phyloP scores from a whole-genome alignment of 2,329 filamentous ascomycete species.

The Aspergillus viridinutans region DNA sequence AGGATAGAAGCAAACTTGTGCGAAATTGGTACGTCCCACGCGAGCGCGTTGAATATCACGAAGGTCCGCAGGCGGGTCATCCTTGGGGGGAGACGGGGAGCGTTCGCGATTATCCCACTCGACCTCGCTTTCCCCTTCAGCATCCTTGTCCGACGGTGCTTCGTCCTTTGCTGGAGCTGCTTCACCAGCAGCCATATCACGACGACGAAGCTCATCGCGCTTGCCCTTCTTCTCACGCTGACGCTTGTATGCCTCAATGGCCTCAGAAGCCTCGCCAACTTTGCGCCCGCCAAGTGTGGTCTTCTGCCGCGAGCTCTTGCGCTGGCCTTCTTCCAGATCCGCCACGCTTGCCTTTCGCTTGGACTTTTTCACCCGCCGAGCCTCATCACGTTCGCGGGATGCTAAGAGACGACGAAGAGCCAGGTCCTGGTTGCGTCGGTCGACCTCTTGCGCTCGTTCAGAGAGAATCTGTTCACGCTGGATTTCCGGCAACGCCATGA shows the following conservation, averaged over 20 bases:
- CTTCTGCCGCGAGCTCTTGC: conserved; percentile 69
- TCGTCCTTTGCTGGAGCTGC: conserved; percentile 62
- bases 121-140: conserved; percentile 71
- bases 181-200: conserved; percentile 42
- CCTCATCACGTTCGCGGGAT: conserved; percentile 60
- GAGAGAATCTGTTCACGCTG: conserved; percentile 87
- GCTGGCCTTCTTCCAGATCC: conserved; percentile 71
- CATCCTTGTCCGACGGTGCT: conserved; percentile 57
- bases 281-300: conserved; percentile 63
- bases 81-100: conserved; percentile 52
- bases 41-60: conserved; percentile 80
- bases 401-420: conserved; percentile 74
- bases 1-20: conserved; percentile 88
- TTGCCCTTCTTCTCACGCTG: conserved; percentile 57
- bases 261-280: conserved; percentile 63
- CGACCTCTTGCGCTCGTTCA: conserved; percentile 77
- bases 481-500: conserved; percentile 83
- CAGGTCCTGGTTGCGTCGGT: conserved; percentile 75
- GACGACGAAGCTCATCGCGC: conserved; percentile 45
- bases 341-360: conserved; percentile 74
- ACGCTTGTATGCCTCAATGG: conserved; percentile 67
- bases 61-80: conserved; percentile 66
- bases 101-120: conserved; percentile 64
- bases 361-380: conserved; percentile 48
- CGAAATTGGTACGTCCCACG: conserved; percentile 80